phyloP scores from a whole-genome alignment of 2,329 filamentous ascomycete genomes.

The Xylariomycetidae sp. region DNA sequence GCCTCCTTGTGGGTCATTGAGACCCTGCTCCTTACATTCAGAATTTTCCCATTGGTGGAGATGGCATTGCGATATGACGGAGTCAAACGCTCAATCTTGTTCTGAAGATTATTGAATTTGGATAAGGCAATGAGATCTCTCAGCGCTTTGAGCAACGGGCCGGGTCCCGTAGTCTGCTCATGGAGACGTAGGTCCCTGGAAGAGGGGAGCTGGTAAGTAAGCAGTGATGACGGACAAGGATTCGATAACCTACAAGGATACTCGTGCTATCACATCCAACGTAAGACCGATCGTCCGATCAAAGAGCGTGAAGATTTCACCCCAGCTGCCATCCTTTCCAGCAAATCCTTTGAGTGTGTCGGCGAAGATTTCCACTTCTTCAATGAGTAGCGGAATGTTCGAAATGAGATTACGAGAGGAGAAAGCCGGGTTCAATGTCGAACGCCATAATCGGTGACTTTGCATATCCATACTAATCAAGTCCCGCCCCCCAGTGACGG shows the following conservation, averaged over 20 bases:
- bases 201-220: background rate
- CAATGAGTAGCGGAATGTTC: too few species aligned
- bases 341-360: constrained; percentile 3
- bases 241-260: constrained; percentile 11
- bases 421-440: constrained; percentile 3
- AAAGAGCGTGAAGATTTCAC: constrained; percentile 9
- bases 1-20: too few species aligned
- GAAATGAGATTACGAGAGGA: constrained; percentile 2
- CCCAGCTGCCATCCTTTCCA: constrained; percentile 2
- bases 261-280: constrained; percentile 12
- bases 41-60: too few species aligned
- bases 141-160: constrained; percentile 4
- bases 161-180: constrained; percentile 6
- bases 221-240: too few species aligned
- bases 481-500: constrained; percentile 2
- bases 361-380: constrained; percentile 7
- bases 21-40: too few species aligned
- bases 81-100: constrained; percentile 4
- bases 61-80: constrained; percentile 4
- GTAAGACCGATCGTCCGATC: constrained; percentile 7
- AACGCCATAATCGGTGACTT: constrained; percentile 1
- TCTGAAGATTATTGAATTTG: constrained; percentile 2
- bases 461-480: background rate
- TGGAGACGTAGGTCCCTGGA: constrained; percentile 4
- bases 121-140: constrained; percentile 1